Base-by-base conservation (phyloP, 108 stramenopile genomes). In the Conticribra weissflogii region DNA sequence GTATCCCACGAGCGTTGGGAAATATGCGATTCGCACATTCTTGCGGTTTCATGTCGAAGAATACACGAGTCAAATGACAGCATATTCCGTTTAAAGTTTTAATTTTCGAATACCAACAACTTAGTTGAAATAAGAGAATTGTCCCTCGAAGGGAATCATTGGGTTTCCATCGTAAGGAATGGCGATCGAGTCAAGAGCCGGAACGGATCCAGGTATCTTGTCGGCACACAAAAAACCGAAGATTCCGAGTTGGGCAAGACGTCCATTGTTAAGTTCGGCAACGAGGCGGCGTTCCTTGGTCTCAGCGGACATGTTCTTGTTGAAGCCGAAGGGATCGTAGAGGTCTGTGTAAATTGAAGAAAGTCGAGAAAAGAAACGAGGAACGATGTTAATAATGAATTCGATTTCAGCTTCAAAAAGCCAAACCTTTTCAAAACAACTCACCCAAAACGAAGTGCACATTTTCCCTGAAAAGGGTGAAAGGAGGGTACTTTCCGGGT, bases 111-210 rank as follows among this genome's bases (percentile, higher is more conserved):
- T n/a, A 41, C 36, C 12, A 41, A 9, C 36, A 9, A 41, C 36
- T 41, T 41, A 41, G 36, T 41, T 41, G 50, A 51, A 51, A 72
- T 84, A 84, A 51, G 77, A 72, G 80, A 87, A 87, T 45, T 87
- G 75, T 54, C 86, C 86, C 53, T 81, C 80, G 67, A 88, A 88
- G n/a, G 88, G 88, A 56, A 82, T 71, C 88, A 88, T 88, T 2
- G 78, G 71, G 45, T 88, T 65, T 24, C 88, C 88, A 12, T 22
- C 44, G 73, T 88, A 88, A 19, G 81, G 74, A 64, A 76, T 81
- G 30, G 79, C 84, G 51, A 85, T 76, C 21, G 56, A 66, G 27
- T 57, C 60, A 31, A 88, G 72, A 22, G 64, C 72, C 15, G 88
- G 88, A 33, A 88, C 85, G 31, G 81, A 82, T 64, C 88, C 88